Conservation (phyloP, 768 basidiomycete species). For the Amanita thiersii region DNA sequence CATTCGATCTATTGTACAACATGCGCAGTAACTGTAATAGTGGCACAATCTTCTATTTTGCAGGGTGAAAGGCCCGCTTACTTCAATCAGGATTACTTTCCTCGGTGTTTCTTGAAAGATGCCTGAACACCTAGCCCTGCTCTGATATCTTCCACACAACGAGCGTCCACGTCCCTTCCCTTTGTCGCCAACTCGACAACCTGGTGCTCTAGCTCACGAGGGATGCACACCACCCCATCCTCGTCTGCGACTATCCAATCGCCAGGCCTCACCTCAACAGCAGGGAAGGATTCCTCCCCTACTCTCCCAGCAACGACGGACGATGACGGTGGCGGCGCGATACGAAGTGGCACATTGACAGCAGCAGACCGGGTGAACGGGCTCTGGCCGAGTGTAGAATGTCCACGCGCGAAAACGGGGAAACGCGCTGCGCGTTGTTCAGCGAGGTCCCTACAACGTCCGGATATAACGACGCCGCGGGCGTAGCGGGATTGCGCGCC, state of each 20-base stretch:
- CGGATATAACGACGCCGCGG: slow-evolving; percentile 73
- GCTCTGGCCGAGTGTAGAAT: slow-evolving; percentile 80
- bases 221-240: slow-evolving; percentile 85
- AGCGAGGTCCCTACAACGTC: slow-evolving; percentile 75
- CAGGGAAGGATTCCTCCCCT: slow-evolving; percentile 38
- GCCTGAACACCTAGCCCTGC: slow-evolving; percentile 67
- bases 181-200: slow-evolving; percentile 53
- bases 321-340: slow-evolving; percentile 25
- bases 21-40: too few relatives aligned
- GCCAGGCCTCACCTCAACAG: slow-evolving; percentile 56
- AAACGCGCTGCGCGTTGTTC: slow-evolving; percentile 68
- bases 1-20: too few relatives aligned
- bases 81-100: slow-evolving; percentile 21
- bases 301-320: too few relatives aligned
- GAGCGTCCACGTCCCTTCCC: slow-evolving; percentile 58
- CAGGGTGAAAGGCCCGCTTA: background rate
- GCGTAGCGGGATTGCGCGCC: slow-evolving; percentile 69
- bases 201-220: slow-evolving; percentile 38
- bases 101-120: slow-evolving; percentile 73
- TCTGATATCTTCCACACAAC: slow-evolving; percentile 67
- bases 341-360: slow-evolving; percentile 56
- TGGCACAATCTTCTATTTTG: too few relatives aligned
- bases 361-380: slow-evolving; percentile 78
- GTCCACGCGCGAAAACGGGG: slow-evolving; percentile 75
- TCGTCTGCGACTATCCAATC: slow-evolving; percentile 84